Evolutionary conservation across 1,284 basidiomycete species (phyloP).

Genomic region (Ustilago hordei): DNA sequence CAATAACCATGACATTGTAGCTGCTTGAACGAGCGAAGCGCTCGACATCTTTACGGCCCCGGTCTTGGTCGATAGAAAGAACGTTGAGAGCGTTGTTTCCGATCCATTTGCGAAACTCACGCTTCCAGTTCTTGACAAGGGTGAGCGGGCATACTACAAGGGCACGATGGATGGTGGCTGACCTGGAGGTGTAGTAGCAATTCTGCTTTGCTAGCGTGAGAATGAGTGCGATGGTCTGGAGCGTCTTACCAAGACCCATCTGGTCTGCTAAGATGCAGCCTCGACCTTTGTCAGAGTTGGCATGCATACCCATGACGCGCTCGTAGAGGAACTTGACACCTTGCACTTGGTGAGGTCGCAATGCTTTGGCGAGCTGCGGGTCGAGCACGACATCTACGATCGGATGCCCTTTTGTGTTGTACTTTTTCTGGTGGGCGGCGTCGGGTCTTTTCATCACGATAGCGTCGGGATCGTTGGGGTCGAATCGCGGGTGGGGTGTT

Average conservation of each 20-base stretch:
- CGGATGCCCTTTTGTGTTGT: conserved; percentile 75
- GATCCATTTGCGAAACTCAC: conserved; percentile 90
- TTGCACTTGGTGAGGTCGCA: conserved; percentile 97
- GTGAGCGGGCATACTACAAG: conserved; percentile 92
- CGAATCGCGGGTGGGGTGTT: conserved; percentile 48
- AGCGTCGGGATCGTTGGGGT: conserved; percentile 73
- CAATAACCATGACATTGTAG: conserved; percentile 88
- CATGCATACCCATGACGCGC: conserved; percentile 92
- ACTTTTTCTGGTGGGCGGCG: conserved; percentile 76
- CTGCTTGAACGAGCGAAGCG: conserved; percentile 71
- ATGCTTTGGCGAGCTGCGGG: conserved; percentile 84
- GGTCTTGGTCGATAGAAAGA: conserved; percentile 77
- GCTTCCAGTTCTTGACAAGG: conserved; percentile 93
- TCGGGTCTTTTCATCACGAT: conserved; percentile 87
- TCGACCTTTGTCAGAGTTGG: conserved; percentile 78
- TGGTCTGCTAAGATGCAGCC: conserved; percentile 99
- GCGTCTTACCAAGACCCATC: conserved; percentile 78
- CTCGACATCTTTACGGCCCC: conserved; percentile 51
- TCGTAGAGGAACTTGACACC: conserved; percentile 98
- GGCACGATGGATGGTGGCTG: conserved; percentile 59
- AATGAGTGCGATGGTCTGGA: conserved; percentile 67
- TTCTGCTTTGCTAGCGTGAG: conserved; percentile 62
- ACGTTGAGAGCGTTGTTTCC: conserved; percentile 82
- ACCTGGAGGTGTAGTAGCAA: conserved; percentile 62
- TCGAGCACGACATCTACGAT: conserved; percentile 84